A percentile compares a stretch with the other conserved stretches of the same genome.
Conservation (phyloP, 2,329 filamentous ascomycete species). For the Orbilia quercus region DNA sequence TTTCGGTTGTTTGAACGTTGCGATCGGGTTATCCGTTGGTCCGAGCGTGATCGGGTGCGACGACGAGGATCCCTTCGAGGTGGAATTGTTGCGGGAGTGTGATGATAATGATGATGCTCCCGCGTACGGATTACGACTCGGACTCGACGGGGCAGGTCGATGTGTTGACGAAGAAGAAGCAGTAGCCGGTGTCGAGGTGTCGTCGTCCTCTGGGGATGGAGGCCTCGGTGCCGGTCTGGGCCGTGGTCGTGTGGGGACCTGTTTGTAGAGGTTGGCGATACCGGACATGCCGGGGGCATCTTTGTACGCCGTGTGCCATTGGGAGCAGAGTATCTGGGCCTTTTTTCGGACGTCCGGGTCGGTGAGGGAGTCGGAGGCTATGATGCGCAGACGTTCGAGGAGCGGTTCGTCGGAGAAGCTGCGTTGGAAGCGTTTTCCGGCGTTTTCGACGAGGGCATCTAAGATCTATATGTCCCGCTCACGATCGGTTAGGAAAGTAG, state of each 20-base stretch:
- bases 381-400: constrained; percentile 87
- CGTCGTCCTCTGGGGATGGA: constrained; percentile 53
- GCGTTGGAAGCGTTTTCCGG: constrained; percentile 85
- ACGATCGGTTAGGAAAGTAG: no score
- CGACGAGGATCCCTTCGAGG: constrained; percentile 58
- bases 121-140: constrained; percentile 63
- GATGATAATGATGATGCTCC: no score
- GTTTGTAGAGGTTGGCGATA: constrained; percentile 81
- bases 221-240: constrained; percentile 65
- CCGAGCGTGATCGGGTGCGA: constrained; percentile 60
- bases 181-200: constrained; percentile 60
- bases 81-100: constrained; percentile 60
- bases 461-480: constrained; percentile 74
- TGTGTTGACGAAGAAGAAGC: constrained; percentile 1
- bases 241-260: constrained; percentile 69
- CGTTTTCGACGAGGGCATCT: constrained; percentile 94
- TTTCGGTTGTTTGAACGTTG: constrained; percentile 58
- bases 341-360: constrained; percentile 88
- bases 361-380: constrained; percentile 84
- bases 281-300: constrained; percentile 81
- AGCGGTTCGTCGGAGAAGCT: constrained; percentile 90
- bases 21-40: constrained; percentile 63
- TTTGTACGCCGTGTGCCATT: constrained; percentile 87
- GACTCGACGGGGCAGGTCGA: constrained; percentile 16
- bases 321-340: constrained; percentile 84